phyloP scores from a whole-genome alignment of 352 stramenopile species.

The Pythium coloratum region DNA sequence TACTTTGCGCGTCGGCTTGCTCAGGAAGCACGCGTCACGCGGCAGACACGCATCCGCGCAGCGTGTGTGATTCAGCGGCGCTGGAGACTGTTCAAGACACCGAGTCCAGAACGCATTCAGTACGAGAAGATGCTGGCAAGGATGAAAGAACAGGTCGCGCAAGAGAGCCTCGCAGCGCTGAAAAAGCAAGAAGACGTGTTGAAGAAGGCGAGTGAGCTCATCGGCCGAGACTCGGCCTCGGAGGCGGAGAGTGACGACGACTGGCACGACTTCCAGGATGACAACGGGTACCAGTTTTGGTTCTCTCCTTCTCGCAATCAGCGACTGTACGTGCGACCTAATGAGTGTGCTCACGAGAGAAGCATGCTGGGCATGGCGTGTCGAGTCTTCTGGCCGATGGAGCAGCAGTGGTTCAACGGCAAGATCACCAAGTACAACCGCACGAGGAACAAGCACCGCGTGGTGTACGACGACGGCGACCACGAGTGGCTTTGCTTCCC shows the following conservation, averaged over 20 bases:
- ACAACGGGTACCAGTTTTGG: slow-evolving; percentile 69
- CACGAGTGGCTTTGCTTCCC: slow-evolving; percentile 70
- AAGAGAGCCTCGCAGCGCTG: slow-evolving; percentile 45
- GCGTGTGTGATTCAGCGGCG: slow-evolving; percentile 53
- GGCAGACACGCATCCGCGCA: slow-evolving; percentile 38
- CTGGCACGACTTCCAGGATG: slow-evolving; percentile 70
- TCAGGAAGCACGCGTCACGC: slow-evolving; percentile 34
- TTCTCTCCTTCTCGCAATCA: slow-evolving; percentile 75
- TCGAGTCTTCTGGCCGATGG: slow-evolving; percentile 70
- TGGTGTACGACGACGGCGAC: slow-evolving; percentile 78
- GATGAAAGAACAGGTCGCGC: slow-evolving; percentile 47
- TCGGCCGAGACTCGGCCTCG: slow-evolving; percentile 70
- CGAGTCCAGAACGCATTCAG: slow-evolving; percentile 40
- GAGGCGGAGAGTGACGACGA: slow-evolving; percentile 76
- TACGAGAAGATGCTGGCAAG: slow-evolving; percentile 51
- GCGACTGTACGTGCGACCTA: slow-evolving; percentile 64
- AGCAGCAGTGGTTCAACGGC: slow-evolving; percentile 77
- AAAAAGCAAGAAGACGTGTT: slow-evolving; percentile 51
- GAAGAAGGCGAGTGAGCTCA: slow-evolving; percentile 42
- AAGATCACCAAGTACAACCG: slow-evolving; percentile 53
- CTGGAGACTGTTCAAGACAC: slow-evolving; percentile 48
- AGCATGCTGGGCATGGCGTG: slow-evolving; percentile 59
- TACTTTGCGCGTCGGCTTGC: slow-evolving; percentile 59
- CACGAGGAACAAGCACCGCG: slow-evolving; percentile 61
- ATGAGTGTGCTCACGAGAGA: slow-evolving; percentile 54